Conservation (phyloP, 2,329 filamentous ascomycete genomes). For the Chaetomium sp. region DNA sequence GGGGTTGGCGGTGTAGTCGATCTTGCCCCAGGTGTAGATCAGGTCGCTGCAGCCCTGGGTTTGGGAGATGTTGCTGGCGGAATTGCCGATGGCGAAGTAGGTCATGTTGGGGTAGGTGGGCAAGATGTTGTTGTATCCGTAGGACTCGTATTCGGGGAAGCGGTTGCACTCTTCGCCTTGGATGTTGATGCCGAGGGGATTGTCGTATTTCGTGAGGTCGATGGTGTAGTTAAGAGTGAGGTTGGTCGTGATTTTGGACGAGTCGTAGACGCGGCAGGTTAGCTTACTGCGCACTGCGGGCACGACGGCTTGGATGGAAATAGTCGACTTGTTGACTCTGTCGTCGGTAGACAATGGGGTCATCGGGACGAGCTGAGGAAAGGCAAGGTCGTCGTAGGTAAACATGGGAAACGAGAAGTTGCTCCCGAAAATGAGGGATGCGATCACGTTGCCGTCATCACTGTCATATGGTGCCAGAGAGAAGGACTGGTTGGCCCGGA, state of each 20-base stretch:
- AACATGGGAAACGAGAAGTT: constrained; percentile 7
- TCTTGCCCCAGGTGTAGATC: constrained; percentile 17
- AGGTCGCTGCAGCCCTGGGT: constrained; percentile 14
- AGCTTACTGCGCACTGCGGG: constrained; percentile 8
- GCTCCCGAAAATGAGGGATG: constrained; percentile 9
- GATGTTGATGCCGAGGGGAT: constrained; percentile 13
- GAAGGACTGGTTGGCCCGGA: background rate
- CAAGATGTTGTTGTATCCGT: constrained; percentile 6
- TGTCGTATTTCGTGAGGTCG: background rate
- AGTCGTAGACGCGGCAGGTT: constrained; percentile 4
- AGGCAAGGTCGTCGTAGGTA: constrained; percentile 9
- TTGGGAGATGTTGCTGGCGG: background rate
- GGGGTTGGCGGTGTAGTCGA: background rate
- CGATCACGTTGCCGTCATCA: background rate
- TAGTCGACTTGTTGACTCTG: background rate
- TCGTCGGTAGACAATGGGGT: background rate
- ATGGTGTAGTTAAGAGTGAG: constrained; percentile 3
- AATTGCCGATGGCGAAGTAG: constrained; percentile 4
- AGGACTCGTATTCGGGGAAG: background rate
- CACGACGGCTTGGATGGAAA: constrained; percentile 5
- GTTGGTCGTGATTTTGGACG: constrained; percentile 8
- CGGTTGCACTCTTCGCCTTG: constrained; percentile 9
- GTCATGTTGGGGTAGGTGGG: constrained; percentile 11
- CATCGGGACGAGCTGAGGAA: background rate
- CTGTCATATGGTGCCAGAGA: background rate